phyloP scores from a whole-genome alignment of 1,284 basidiomycete genomes.

The Apiotrichum siamense region DNA sequence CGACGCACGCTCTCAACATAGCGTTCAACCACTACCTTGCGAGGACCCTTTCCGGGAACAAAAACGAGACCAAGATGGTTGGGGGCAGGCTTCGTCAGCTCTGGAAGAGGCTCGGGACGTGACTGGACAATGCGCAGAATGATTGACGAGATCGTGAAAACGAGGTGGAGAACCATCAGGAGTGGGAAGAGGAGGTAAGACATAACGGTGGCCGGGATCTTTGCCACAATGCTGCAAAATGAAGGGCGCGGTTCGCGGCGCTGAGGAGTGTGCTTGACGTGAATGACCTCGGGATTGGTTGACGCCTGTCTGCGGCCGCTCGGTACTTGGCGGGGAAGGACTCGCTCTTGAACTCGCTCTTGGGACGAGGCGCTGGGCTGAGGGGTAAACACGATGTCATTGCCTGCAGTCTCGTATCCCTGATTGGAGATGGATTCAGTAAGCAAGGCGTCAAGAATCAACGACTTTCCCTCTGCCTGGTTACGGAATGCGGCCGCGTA shows the following conservation, averaged over 20 bases:
- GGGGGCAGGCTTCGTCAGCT: slow-evolving; percentile 14
- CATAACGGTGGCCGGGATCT: background rate
- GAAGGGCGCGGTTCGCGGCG: background rate
- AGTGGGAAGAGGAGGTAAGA: slow-evolving; percentile 21
- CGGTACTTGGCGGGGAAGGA: background rate
- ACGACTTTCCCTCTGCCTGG: background rate
- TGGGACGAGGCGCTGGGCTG: background rate
- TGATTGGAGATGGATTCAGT: too few species aligned
- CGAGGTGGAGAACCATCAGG: slow-evolving; percentile 28
- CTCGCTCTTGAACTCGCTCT: background rate
- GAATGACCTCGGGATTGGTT: background rate
- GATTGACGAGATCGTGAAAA: slow-evolving; percentile 33
- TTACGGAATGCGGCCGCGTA: slow-evolving; percentile 17
- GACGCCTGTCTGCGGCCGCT: background rate
- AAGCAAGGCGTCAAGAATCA: slow-evolving; percentile 1
- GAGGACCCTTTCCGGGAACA: slow-evolving; percentile 8
- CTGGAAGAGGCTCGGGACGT: slow-evolving; percentile 1
- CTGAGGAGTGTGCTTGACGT: slow-evolving; percentile 1
- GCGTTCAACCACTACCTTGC: slow-evolving; percentile 6
- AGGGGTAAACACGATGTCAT: too few species aligned
- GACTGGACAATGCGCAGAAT: slow-evolving; percentile 28
- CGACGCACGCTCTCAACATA: slow-evolving; percentile 25
- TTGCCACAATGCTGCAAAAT: background rate
- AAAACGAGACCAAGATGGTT: slow-evolving; percentile 21
- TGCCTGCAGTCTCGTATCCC: too few species aligned